Evolutionary conservation across 148 eudicot genomes (phyloP).

Genomic region (Bassia scoparia): DNA sequence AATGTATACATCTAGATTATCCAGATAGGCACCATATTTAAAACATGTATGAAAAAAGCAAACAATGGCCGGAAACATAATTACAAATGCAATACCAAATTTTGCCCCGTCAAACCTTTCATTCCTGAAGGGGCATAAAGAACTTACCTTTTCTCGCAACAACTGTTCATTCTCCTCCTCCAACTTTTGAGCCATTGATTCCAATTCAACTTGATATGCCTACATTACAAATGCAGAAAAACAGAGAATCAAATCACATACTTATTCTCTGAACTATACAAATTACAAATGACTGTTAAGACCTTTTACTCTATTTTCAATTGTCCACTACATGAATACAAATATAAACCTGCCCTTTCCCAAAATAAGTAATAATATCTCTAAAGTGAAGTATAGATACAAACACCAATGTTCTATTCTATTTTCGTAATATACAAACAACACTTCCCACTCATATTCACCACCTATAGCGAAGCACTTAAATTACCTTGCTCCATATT

Average conservation of each 20-base stretch:
- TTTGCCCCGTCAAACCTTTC: background rate
- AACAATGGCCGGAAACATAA: background rate
- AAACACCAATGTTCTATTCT: too few species aligned
- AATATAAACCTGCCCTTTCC: background rate
- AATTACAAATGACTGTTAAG: background rate
- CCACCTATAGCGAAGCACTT: background rate
- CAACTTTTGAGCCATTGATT: slow-evolving; percentile 68
- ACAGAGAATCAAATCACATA: background rate
- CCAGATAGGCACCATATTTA: background rate
- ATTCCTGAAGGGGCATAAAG: background rate
- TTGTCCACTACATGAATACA: too few species aligned
- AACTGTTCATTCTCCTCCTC: slow-evolving; percentile 79
- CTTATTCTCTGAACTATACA: background rate
- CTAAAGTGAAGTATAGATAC: background rate
- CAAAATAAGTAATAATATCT: background rate
- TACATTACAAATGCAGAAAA: slow-evolving; percentile 22
- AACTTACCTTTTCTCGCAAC: slow-evolving; percentile 62
- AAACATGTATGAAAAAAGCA: background rate
- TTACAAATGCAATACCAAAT: background rate
- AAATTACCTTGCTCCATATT: background rate
- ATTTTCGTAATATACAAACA: too few species aligned
- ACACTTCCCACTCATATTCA: background rate
- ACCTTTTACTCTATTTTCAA: too few species aligned
- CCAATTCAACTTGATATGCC: slow-evolving; percentile 89
- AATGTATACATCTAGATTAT: background rate